Evolutionary conservation across 106 monocot genomes (phyloP), one percentile per base, ranked within the genome.

Genomic region (Triglochin maritima): DNA sequence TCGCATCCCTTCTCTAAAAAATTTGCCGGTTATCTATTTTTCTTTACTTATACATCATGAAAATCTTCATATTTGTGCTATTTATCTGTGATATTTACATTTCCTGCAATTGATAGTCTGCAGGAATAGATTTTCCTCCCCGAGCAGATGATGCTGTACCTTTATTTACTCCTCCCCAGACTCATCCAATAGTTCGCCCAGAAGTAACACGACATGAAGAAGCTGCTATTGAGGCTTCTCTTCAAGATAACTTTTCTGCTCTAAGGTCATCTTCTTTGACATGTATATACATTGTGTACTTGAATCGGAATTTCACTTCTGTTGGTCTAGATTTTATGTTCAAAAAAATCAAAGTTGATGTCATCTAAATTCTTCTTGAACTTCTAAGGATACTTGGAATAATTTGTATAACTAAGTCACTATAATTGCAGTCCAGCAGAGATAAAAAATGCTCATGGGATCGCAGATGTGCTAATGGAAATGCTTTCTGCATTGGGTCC

Each of bases 51-150:
- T 29, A 29, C 29, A 29, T 29, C 29, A 29, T 29, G 29, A 29
- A 29, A 29, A 1, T 29, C 29, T 29, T 29, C 29, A 29, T 29
- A 29, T 29, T 29, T 29, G 29, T 29, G 29, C 1, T 29, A 29
- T 29, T 29, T 29, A 29, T 29, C 29, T 29, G 29, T 29, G 29
- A 29, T 29, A 49, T 44, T 60, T 14, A 47, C 4, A 5, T 46
- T 46, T 12, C 6, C 2, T 70, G 60, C 10, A 17, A 44, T 50
- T 75, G 69, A 46, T 73, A 98, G 96, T 70, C 78, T 82, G 78
- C 84, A 71, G 96, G 96, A 72, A 69, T 98, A 69, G 88, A 91
- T 67, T 98, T 91, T 79, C 91, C 96, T 64, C 96, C 96, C 8
- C 87, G 91, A 60, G 67, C 72, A 53, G 96, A 91, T 73, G 81